Evolutionary conservation across 108 stramenopile genomes (phyloP).

Genomic region (Stephanodiscus triporus): DNA sequence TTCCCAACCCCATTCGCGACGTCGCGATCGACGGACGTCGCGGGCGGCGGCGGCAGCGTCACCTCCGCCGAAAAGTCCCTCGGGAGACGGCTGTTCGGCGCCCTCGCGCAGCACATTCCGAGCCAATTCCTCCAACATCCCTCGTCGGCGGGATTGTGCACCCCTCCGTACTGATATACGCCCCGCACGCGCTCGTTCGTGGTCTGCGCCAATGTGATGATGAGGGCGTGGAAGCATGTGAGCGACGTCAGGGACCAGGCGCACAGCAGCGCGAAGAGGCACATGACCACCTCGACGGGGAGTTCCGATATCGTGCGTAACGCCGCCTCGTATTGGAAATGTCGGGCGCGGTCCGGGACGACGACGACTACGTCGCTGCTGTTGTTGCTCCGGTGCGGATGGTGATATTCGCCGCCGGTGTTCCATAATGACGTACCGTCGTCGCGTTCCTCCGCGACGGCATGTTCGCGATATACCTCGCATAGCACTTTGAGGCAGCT

Average conservation of each 20-base stretch:
- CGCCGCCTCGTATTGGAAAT: conserved; percentile 24
- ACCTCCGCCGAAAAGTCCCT: conserved; percentile 54
- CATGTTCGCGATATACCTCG: conserved; percentile 45
- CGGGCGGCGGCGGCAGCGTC: not conserved
- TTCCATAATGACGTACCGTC: conserved; percentile 2
- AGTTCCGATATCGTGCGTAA: conserved; percentile 52
- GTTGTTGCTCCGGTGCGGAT: not conserved
- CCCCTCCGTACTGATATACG: conserved; percentile 68
- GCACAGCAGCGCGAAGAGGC: conserved; percentile 68
- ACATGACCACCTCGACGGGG: conserved; percentile 66
- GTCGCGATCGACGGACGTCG: not conserved
- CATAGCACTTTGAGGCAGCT: conserved; percentile 53
- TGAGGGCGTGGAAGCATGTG: conserved; percentile 74
- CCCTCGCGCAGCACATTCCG: conserved; percentile 35
- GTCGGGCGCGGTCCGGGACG: not conserved
- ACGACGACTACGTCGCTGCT: not conserved
- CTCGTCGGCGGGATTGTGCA: conserved; percentile 62
- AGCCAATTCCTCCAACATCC: conserved; percentile 81
- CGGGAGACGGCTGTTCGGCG: conserved; percentile 28
- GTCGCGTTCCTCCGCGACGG: conserved; percentile 9
- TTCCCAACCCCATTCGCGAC: not conserved
- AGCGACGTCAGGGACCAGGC: conserved; percentile 79
- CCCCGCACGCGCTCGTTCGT: conserved; percentile 86
- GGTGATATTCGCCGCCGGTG: not conserved
- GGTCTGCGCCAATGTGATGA: conserved; percentile 81